Base-by-base conservation (phyloP, 768 basidiomycete species). In the Psilocybe cubensis region DNA sequence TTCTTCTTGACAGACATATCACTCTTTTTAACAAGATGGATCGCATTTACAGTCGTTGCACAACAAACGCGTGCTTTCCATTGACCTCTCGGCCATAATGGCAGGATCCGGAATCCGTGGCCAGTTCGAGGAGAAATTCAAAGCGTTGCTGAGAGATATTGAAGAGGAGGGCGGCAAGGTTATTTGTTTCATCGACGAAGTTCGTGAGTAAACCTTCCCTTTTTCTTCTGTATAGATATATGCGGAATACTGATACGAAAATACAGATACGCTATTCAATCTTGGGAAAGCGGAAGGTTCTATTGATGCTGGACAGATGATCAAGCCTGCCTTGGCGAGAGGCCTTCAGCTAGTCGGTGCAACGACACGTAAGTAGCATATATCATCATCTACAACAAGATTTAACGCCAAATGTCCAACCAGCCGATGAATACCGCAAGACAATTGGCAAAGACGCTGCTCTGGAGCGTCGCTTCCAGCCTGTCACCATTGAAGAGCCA, bases 161-260 rank as follows among this genome's bases (percentile, higher is more conserved):
- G 93, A 95, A 68, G 91, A 87, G 11, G 90, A 93, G 76, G 80
- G 82, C 3, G 87, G 90, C 18, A 85, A 89, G 42, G 87, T 94
- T 7, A 96, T 96, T 33, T 94, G 91, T 67, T 96, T 96, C 73
- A 95, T 96, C 52, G 94, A 96, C 63, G 94, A 96, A 84, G 87
- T 96, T 51, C 94, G 90, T 92, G 65, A 74, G 91, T 86, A 40
- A 7, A 7, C 28, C 11, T 21, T 33, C 21, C 21, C 47, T n/a
- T n/a, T 48, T 48, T 2, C 10, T 14, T 11, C 33, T 10, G 20
- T 45, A 27, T 29, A 33, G 35, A 31, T 41, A 9, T 10, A 3
- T 18, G 0, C 28, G n/a, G 10, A n/a, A 1, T 14, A 52, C 24
- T 23, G 3, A 27, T 23, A 3, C 21, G 18, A 27, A 14, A 35